Conservation (phyloP, 805 yeast species). For the Candida nitratophila region DNA sequence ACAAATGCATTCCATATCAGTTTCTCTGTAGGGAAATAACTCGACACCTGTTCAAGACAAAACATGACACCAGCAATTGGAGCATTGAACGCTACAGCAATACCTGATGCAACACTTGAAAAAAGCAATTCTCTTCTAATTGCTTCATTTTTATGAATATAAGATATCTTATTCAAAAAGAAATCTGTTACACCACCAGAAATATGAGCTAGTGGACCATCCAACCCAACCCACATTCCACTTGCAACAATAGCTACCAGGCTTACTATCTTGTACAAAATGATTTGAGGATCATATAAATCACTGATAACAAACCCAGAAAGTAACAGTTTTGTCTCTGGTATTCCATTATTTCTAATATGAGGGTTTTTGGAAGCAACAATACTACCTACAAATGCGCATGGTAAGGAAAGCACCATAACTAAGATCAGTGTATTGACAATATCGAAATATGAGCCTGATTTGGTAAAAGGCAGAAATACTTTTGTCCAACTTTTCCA, state of each 20-base stretch:
- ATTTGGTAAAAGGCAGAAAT: constrained; percentile 23
- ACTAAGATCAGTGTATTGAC: constrained; percentile 29
- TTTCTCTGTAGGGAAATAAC: constrained; percentile 54
- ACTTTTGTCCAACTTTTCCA: constrained; percentile 27
- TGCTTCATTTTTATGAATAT: constrained; percentile 42
- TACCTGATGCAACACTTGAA: constrained; percentile 80
- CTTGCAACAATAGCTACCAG: constrained; percentile 61
- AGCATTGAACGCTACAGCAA: constrained; percentile 77
- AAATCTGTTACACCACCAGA: constrained; percentile 51
- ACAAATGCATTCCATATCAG: constrained; percentile 82
- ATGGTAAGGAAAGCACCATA: constrained; percentile 27
- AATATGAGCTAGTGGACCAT: constrained; percentile 81
- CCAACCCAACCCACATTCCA: constrained; percentile 80
- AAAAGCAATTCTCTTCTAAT: constrained; percentile 56
- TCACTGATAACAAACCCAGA: constrained; percentile 53
- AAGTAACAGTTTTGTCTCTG: constrained; percentile 63
- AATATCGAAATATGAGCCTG: constrained; percentile 11
- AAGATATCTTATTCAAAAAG: constrained; percentile 27
- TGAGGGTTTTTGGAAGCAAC: constrained; percentile 26
- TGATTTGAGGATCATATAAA: constrained; percentile 44
- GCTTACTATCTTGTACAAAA: constrained; percentile 52
- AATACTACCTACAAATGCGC: constrained; percentile 32
- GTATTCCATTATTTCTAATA: constrained; percentile 55
- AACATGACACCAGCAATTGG: constrained; percentile 87
- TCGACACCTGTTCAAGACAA: constrained; percentile 60